A percentile compares a stretch with the other conserved stretches of the same genome.
Evolutionary conservation across 1,284 basidiomycete species (phyloP).

Genomic region (Ganoderma leucocontextum): DNA sequence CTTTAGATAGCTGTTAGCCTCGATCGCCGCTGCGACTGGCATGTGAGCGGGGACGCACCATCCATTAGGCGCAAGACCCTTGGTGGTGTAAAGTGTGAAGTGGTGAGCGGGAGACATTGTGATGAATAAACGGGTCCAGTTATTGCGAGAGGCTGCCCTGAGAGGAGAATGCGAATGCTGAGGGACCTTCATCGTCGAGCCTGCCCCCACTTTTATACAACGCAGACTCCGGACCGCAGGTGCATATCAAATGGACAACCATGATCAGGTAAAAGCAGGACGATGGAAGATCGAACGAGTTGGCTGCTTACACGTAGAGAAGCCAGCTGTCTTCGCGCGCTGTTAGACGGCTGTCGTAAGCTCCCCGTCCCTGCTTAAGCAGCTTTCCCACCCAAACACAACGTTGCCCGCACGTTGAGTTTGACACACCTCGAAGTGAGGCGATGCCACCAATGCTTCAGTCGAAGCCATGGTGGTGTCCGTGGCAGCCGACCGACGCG

Average conservation of each 20-base stretch:
- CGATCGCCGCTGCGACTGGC: too few relatives aligned
- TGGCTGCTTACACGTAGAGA: background rate
- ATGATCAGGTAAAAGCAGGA: background rate
- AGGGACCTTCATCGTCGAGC: background rate
- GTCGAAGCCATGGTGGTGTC: background rate
- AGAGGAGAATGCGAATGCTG: background rate
- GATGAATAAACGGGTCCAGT: background rate
- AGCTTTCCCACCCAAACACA: background rate
- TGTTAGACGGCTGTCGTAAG: too few relatives aligned
- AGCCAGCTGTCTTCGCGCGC: background rate
- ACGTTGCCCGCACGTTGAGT: background rate
- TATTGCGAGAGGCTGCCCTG: background rate
- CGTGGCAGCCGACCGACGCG: background rate
- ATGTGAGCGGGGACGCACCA: background rate
- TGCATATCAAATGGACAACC: background rate
- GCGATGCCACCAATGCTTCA: background rate
- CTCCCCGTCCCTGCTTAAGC: background rate
- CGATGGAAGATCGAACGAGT: background rate
- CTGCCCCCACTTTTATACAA: background rate
- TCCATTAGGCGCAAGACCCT: conserved; percentile 4
- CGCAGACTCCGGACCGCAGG: background rate
- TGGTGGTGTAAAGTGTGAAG: conserved; percentile 3
- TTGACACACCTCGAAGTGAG: background rate
- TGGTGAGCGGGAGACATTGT: conserved; percentile 1
- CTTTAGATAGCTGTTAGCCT: conserved; percentile 12